Evolutionary conservation across 208 protist genomes (phyloP).

Genomic region (Acanthamoeba healyi): DNA sequence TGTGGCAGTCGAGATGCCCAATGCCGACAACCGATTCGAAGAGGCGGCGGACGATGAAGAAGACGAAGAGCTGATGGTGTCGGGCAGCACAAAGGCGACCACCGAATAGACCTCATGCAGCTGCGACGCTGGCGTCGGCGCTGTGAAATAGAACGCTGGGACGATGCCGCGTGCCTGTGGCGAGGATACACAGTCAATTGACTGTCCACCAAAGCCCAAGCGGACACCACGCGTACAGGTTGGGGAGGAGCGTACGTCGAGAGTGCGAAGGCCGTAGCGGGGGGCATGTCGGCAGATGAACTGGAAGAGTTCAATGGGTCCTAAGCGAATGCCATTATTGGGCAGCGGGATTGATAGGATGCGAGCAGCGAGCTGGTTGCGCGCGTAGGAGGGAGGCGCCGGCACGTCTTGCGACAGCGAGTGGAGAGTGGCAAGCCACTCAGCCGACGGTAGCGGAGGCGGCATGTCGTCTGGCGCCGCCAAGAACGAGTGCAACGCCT

Average conservation of each 20-base stretch:
- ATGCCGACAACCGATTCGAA: not conserved
- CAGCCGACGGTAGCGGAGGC: not conserved
- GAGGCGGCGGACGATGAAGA: not conserved
- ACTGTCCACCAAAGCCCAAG: not conserved
- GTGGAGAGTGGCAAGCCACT: slow-evolving; percentile 37
- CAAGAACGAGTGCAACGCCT: slow-evolving; percentile 42
- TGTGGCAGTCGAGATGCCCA: slow-evolving; percentile 41
- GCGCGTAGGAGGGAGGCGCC: slow-evolving; percentile 42
- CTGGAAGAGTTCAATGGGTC: slow-evolving; percentile 46
- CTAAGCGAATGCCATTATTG: slow-evolving; percentile 3
- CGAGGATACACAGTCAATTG: not conserved
- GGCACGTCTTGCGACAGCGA: slow-evolving; percentile 3
- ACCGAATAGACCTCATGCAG: slow-evolving; percentile 58
- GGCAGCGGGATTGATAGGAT: slow-evolving; percentile 45
- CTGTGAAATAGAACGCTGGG: slow-evolving; percentile 60
- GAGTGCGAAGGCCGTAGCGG: slow-evolving; percentile 55
- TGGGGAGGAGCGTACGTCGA: not conserved
- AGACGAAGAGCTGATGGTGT: not conserved
- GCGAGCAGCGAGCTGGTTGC: slow-evolving; percentile 38
- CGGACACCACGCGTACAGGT: not conserved
- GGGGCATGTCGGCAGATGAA: slow-evolving; percentile 64
- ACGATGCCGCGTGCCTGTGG: not conserved
- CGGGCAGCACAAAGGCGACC: slow-evolving; percentile 63
- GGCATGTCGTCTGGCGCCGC: not conserved
- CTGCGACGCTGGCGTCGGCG: slow-evolving; percentile 5